Conservation (phyloP, 805 yeast genomes). For the Saturnispora diversa region DNA sequence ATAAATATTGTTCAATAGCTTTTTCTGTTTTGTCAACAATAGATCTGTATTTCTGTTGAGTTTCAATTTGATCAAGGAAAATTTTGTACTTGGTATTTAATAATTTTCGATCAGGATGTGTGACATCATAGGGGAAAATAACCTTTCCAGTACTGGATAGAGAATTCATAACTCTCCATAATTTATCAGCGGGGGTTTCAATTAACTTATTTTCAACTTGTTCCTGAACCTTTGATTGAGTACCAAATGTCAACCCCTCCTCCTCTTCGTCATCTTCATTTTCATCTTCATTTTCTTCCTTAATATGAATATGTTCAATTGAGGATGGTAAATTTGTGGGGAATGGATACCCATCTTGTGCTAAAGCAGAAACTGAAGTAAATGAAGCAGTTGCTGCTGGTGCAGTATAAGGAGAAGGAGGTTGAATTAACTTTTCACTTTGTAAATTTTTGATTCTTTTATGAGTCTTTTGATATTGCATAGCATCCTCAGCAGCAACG, state of each 20-base stretch:
- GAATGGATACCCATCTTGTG: conserved; percentile 40
- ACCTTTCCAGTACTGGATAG: conserved; percentile 80
- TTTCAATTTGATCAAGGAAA: conserved; percentile 78
- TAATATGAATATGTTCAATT: conserved; percentile 27
- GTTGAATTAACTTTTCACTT: conserved; percentile 18
- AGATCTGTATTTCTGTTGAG: conserved; percentile 70
- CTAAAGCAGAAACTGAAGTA: conserved; percentile 47
- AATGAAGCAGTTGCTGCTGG: conserved; percentile 71
- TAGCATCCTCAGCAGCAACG: conserved; percentile 70
- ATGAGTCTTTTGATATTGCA: conserved; percentile 20
- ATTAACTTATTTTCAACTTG: conserved; percentile 33
- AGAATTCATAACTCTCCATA: conserved; percentile 83
- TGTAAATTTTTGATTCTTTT: conserved; percentile 13
- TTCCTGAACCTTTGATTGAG: conserved; percentile 48
- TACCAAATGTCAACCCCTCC: conserved; percentile 49
- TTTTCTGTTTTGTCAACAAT: conserved; percentile 47
- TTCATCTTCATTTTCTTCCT: conserved; percentile 10
- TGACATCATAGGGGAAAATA: conserved; percentile 54
- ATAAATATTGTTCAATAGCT: conserved; percentile 21
- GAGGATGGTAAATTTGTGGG: conserved; percentile 34
- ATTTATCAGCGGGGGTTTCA: conserved; percentile 43
- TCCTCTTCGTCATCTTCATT: conserved; percentile 40
- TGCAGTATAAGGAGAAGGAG: conserved; percentile 68
- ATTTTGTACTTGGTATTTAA: conserved; percentile 75
- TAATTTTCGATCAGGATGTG: conserved; percentile 59